Conservation (phyloP, 164 flowering plant species). For the Akebia trifoliata region DNA sequence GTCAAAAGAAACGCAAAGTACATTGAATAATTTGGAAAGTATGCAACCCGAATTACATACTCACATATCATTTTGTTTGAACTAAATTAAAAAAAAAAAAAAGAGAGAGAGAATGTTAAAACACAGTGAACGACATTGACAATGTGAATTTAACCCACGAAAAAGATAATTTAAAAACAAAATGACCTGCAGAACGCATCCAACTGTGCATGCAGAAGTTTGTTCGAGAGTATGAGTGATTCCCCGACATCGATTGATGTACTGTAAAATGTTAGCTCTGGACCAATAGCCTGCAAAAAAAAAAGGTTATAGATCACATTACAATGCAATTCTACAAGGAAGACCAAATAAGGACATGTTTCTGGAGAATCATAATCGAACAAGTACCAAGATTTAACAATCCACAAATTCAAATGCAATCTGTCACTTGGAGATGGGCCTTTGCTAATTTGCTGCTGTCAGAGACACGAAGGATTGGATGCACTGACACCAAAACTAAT, state of each 20-base stretch:
- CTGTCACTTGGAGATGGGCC: too few species aligned
- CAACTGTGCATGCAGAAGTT: slow-evolving; percentile 84
- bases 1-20: too few species aligned
- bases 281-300: slow-evolving; percentile 77
- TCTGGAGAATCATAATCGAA: too few species aligned
- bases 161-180: background rate
- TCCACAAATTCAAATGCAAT: too few species aligned
- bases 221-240: slow-evolving; percentile 54
- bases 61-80: too few species aligned
- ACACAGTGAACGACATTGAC: background rate
- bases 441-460: too few species aligned
- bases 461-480: too few species aligned
- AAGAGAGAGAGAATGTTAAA: background rate
- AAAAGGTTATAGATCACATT: background rate
- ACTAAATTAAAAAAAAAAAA: slow-evolving; percentile 1
- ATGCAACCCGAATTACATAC: too few species aligned
- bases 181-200: slow-evolving; percentile 79
- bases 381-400: too few species aligned
- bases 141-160: background rate
- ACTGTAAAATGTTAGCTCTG: slow-evolving; percentile 90
- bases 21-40: too few species aligned
- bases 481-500: too few species aligned
- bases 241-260: slow-evolving; percentile 66
- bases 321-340: background rate
- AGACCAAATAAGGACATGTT: background rate